A percentile compares a stretch with the other conserved stretches of the same genome.
Evolutionary conservation across 148 eudicot species (phyloP).

Genomic region (Linanthus parryae): DNA sequence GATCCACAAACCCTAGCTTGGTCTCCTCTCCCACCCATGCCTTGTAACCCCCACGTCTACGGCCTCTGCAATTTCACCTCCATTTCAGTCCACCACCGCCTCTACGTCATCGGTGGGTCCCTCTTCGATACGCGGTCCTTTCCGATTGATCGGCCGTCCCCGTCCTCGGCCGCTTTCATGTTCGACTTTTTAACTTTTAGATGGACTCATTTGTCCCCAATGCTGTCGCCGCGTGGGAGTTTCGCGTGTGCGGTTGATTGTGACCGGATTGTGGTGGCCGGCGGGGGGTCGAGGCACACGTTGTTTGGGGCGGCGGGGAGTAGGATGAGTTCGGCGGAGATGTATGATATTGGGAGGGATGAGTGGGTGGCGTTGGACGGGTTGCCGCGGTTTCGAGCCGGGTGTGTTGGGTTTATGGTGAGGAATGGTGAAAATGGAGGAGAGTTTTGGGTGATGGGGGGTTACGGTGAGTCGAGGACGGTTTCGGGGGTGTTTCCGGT

Average conservation of each 20-base stretch:
- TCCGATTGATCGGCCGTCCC: slow-evolving; percentile 68
- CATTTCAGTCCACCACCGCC: slow-evolving; percentile 30
- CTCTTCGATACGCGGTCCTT: slow-evolving; percentile 75
- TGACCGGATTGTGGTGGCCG: slow-evolving; percentile 67
- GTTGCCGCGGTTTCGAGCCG: slow-evolving; percentile 72
- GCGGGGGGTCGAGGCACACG: slow-evolving; percentile 84
- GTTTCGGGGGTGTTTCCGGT: slow-evolving; percentile 81
- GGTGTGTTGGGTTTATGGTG: slow-evolving; percentile 69
- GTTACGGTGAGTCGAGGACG: slow-evolving; percentile 79
- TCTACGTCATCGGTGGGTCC: slow-evolving; percentile 79
- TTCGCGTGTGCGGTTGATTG: slow-evolving; percentile 57
- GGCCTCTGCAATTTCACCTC: slow-evolving; percentile 66
- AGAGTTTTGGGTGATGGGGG: slow-evolving; percentile 99
- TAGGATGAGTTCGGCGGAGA: slow-evolving; percentile 68
- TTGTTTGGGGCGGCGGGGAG: slow-evolving; percentile 88
- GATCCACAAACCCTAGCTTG: slow-evolving; percentile 59
- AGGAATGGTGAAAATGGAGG: slow-evolving; percentile 31
- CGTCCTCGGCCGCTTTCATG: slow-evolving; percentile 38
- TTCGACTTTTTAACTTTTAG: slow-evolving; percentile 30
- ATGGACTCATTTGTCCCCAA: slow-evolving; percentile 45
- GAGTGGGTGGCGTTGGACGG: slow-evolving; percentile 69
- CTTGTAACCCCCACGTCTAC: slow-evolving; percentile 77
- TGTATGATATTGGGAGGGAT: slow-evolving; percentile 64
- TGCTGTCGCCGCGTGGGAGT: slow-evolving; percentile 79
- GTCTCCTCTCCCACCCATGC: slow-evolving; percentile 71